Percentiles rank a stretch among this genome's conserved stretches.
Conservation (phyloP, 805 yeast genomes). For the Metschnikowia noctiluminum region DNA sequence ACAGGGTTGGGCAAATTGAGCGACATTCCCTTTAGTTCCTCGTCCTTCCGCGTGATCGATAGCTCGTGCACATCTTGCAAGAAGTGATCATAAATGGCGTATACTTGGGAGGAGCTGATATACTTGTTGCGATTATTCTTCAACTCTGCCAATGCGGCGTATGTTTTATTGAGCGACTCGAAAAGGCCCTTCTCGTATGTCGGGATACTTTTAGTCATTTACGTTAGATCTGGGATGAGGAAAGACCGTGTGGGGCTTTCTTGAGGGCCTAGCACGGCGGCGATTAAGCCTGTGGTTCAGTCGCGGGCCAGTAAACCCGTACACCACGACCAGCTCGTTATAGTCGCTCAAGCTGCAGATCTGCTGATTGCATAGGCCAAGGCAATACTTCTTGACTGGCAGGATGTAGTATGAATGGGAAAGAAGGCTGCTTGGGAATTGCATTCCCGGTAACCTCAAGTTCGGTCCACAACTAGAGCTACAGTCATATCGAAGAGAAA, state of each 20-base stretch:
- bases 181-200: slow-evolving; percentile 32
- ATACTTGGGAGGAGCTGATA: slow-evolving; percentile 67
- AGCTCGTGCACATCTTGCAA: slow-evolving; percentile 52
- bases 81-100: slow-evolving; percentile 55
- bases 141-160: slow-evolving; percentile 28
- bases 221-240: neutral
- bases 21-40: slow-evolving; percentile 37
- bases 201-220: slow-evolving; percentile 27
- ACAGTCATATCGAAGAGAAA: neutral
- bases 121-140: slow-evolving; percentile 66
- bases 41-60: slow-evolving; percentile 49
- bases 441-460: too few species aligned
- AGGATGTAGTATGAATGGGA: too few species aligned
- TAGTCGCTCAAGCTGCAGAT: too few species aligned
- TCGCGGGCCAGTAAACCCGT: neutral
- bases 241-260: neutral
- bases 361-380: too few species aligned
- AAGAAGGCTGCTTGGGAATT: too few species aligned
- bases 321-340: neutral
- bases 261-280: neutral
- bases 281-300: too few species aligned
- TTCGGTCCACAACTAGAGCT: too few species aligned
- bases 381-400: too few species aligned
- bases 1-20: slow-evolving; percentile 48
- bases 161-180: slow-evolving; percentile 26